Conservation (phyloP, 345 rosid species). For the Eucalyptus pauciflora region DNA sequence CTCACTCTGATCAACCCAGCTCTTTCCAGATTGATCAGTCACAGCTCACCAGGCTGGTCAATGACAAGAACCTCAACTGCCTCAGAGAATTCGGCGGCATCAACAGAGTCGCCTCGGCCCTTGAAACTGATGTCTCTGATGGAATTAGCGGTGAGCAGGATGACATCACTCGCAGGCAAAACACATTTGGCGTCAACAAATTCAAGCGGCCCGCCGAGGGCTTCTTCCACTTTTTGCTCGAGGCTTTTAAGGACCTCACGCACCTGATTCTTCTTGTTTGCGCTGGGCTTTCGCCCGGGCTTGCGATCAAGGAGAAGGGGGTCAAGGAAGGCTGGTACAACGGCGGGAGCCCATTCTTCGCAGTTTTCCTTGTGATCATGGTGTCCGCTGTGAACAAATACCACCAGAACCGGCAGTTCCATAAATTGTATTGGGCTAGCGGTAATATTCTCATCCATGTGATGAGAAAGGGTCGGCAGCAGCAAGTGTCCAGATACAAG, state of each 20-base stretch:
- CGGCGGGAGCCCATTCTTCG: neutral
- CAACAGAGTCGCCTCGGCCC: slow-evolving; percentile 18
- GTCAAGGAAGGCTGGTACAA: slow-evolving; percentile 52
- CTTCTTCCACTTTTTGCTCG: slow-evolving; percentile 22
- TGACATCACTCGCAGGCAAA: slow-evolving; percentile 26
- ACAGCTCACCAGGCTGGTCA: slow-evolving; percentile 27
- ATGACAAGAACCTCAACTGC: slow-evolving; percentile 14
- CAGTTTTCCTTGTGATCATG: slow-evolving; percentile 37
- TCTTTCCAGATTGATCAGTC: slow-evolving; percentile 17
- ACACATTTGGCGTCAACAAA: slow-evolving; percentile 44
- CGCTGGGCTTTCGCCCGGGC: slow-evolving; percentile 19
- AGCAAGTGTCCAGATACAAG: slow-evolving; percentile 33
- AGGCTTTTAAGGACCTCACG: slow-evolving; percentile 41
- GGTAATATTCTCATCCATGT: slow-evolving; percentile 42
- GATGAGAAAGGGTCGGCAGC: slow-evolving; percentile 29
- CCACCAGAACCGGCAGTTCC: slow-evolving; percentile 37
- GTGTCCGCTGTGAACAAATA: slow-evolving; percentile 43
- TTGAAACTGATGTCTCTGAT: slow-evolving; percentile 9
- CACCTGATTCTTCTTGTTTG: slow-evolving; percentile 41
- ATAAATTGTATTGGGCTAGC: slow-evolving; percentile 33
- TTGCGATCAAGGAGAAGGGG: slow-evolving; percentile 51
- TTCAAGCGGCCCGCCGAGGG: slow-evolving; percentile 48
- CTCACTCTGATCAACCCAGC: neutral
- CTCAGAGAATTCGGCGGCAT: slow-evolving; percentile 35
- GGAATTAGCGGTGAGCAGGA: slow-evolving; percentile 28